Evolutionary conservation across 2,329 filamentous ascomycete genomes (phyloP).

Genomic region (Pseudocercospora pini-densiflorae): DNA sequence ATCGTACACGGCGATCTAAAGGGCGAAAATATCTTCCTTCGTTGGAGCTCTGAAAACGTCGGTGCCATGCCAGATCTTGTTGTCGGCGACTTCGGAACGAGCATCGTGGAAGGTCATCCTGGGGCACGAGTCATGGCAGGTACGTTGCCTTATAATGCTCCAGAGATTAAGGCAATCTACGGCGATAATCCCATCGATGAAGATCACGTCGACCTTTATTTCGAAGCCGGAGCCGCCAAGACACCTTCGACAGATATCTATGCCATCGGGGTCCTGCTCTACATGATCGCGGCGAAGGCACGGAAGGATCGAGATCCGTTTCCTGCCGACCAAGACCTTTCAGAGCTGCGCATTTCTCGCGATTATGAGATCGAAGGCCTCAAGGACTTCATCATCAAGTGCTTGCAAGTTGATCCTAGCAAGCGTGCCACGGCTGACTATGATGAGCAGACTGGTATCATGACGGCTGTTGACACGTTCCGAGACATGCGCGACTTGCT

Average conservation of each 20-base stretch:
- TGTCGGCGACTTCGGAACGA: slow-evolving; percentile 25
- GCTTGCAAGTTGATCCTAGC: neutral
- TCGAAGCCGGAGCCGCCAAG: neutral
- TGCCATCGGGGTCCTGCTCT: slow-evolving; percentile 26
- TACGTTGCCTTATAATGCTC: neutral
- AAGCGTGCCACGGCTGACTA: neutral
- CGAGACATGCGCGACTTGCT: neutral
- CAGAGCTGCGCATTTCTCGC: neutral
- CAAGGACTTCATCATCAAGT: neutral
- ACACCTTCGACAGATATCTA: slow-evolving; percentile 24
- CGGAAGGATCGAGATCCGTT: neutral
- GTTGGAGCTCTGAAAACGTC: slow-evolving; percentile 14
- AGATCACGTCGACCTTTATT: neutral
- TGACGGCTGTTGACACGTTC: neutral
- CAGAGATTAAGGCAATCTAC: neutral
- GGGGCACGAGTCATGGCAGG: neutral
- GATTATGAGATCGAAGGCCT: neutral
- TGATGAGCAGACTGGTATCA: neutral
- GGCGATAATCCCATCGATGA: neutral
- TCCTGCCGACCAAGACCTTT: neutral
- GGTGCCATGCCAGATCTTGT: slow-evolving; percentile 22
- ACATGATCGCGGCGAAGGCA: slow-evolving; percentile 13
- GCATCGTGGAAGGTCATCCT: neutral
- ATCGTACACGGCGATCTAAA: slow-evolving; percentile 29
- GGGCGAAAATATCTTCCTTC: slow-evolving; percentile 22